Percentiles rank a stretch among this genome's conserved stretches.
Evolutionary conservation across 2,329 filamentous ascomycete species (phyloP).

Genomic region (Lasiodiplodia citricola): DNA sequence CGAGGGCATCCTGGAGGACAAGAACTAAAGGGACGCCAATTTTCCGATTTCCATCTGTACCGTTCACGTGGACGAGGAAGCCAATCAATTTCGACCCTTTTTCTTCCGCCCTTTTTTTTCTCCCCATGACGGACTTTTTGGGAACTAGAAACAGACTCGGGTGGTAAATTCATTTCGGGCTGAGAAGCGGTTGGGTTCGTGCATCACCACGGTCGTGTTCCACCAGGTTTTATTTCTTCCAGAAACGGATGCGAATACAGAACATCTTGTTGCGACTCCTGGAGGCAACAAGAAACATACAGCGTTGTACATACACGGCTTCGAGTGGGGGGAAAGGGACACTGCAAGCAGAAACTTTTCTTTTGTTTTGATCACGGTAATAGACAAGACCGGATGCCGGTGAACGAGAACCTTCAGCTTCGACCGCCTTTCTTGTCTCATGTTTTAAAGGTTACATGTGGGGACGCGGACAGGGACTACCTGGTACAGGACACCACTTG

Average conservation of each 20-base stretch:
- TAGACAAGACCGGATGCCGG: conserved; percentile 18
- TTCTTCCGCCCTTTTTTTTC: not conserved
- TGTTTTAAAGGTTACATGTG: not conserved
- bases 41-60: not conserved
- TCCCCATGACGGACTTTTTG: not conserved
- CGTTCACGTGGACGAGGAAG: not conserved
- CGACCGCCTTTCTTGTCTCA: conserved; percentile 13
- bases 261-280: conserved; percentile 7
- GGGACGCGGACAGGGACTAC: not conserved
- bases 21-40: not conserved
- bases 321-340: not conserved
- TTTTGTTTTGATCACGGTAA: conserved; percentile 21
- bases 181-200: conserved; percentile 7
- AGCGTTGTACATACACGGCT: conserved; percentile 22
- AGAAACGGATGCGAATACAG: conserved; percentile 6
- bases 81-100: not conserved
- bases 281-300: conserved; percentile 21
- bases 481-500: conserved; percentile 5
- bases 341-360: conserved; percentile 3
- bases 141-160: not conserved
- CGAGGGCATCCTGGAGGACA: conserved; percentile 88
- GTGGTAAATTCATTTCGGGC: conserved; percentile 18
- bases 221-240: not conserved
- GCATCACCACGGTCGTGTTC: not conserved
- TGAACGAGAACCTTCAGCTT: conserved; percentile 19